Evolutionary conservation across 2,329 filamentous ascomycete species (phyloP), one percentile per base, ranked within the genome.

Genomic region (Magnaporthiopsis rhizophila): DNA sequence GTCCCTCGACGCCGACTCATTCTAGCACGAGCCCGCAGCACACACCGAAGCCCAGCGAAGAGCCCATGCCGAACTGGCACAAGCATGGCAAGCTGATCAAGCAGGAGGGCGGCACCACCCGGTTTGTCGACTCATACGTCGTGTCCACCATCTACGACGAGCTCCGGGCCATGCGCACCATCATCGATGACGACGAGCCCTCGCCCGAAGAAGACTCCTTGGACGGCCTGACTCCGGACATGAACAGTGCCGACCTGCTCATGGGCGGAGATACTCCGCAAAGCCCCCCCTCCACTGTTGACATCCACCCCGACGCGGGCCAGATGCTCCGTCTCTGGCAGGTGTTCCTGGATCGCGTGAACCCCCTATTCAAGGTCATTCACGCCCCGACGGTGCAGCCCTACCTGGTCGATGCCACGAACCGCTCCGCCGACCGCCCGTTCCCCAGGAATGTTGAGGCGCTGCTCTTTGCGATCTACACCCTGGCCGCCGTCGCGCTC

Each of bases 311-410:
- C 0, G 78, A 85, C 5, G 83, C 86, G 0, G 81, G 85, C 15
- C 85, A 90, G 45, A 83, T 90, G 32, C 87, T 90, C 69, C 81
- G 82, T 62, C 80, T 94, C 6, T 94, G 90, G 90, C 88, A 92
- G 72, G 79, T 86, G 11, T 92, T 88, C 68, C 77, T 92, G 7
- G 86, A 91, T 61, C 87, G 90, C 66, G 86, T 93, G 64, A 89
- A 93, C 69, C 89, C 90, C 0, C 73, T 92, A 59, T 85, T 86
- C 68, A 93, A 92, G 72, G 76, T 85, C 59, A 86, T 91, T 30
- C 90, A 94, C 71, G 83, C 88, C 1, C 89, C 90, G 0, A 86
- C 86, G 0, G 74, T 91, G 4, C 87, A 92, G 69, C 81, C 83
- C 2, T 81, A 83, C 59, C 78, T 92, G 9, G 80, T 89, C 53